These are phyloP conservation scores for Phytophthora tubulina DNA, from an alignment of 352 stramenopile species.

Conservation along the genomic window DNA sequence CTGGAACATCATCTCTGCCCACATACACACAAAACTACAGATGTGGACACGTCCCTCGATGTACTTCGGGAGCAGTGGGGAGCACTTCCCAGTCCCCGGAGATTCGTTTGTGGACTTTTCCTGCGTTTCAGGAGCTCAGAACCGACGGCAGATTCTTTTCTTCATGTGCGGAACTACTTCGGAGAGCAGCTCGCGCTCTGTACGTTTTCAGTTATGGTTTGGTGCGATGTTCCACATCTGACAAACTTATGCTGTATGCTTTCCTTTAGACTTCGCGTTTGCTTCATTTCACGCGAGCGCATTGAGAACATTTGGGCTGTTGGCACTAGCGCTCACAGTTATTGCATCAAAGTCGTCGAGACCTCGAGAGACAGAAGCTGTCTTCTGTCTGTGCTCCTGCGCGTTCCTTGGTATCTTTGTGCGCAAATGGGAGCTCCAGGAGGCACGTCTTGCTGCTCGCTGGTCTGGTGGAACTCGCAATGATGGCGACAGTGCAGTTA, in stretches of 20 bases:
- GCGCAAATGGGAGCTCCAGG: conserved; percentile 68
- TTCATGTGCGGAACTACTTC: conserved; percentile 83
- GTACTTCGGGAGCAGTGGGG: conserved; percentile 68
- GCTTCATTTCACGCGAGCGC: conserved; percentile 61
- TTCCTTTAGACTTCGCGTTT: conserved; percentile 66
- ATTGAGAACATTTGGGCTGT: conserved; percentile 50
- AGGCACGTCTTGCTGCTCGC: conserved; percentile 47
- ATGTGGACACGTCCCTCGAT: conserved; percentile 77
- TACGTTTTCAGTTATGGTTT: conserved; percentile 41
- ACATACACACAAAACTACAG: conserved; percentile 67
- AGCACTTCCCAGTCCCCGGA: conserved; percentile 39
- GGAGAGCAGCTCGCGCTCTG: conserved; percentile 82
- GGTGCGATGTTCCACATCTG: background rate
- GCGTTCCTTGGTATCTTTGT: conserved; percentile 58
- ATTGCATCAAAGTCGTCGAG: conserved; percentile 21
- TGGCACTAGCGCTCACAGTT: conserved; percentile 49
- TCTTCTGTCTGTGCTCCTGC: conserved; percentile 63
- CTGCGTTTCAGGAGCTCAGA: background rate
- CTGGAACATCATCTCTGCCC: conserved; percentile 65
- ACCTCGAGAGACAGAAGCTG: conserved; percentile 25
- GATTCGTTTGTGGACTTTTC: conserved; percentile 29
- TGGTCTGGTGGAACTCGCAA: conserved; percentile 60
- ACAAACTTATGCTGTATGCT: conserved; percentile 3
- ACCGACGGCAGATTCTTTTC: conserved; percentile 52
- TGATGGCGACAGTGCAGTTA: conserved; percentile 21